These are phyloP conservation scores for Vinca minor DNA, from an alignment of 257 asterid genomes.

Conservation along the genomic window DNA sequence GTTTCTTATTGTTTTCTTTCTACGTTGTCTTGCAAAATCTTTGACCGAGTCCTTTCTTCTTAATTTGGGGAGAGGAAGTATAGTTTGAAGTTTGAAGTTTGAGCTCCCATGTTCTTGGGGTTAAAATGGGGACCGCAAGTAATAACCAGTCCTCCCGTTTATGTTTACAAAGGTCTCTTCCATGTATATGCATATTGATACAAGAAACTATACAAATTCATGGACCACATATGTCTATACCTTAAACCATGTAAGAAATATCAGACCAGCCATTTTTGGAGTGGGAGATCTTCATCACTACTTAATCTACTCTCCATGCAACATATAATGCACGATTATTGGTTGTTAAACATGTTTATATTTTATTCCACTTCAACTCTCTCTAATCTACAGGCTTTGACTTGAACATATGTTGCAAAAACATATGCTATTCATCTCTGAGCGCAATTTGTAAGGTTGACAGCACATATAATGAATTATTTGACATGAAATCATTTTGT, in stretches of 20 bases:
- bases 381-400: conserved; percentile 17
- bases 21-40: too few relatives aligned
- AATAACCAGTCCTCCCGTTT: background rate
- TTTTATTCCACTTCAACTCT: too few relatives aligned
- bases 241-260: background rate
- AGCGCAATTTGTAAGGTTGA: too few relatives aligned
- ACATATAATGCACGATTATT: conserved; percentile 37
- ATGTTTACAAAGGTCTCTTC: background rate
- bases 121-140: background rate
- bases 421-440: too few relatives aligned
- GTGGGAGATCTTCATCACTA: conserved; percentile 6
- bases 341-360: conserved; percentile 18
- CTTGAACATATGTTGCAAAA: background rate
- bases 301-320: conserved; percentile 32
- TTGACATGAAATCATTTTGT: too few relatives aligned
- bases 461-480: too few relatives aligned
- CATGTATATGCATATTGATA: conserved; percentile 2
- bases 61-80: too few relatives aligned
- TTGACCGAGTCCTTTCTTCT: too few relatives aligned
- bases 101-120: too few relatives aligned
- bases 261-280: background rate
- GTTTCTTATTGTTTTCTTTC: too few relatives aligned
- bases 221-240: too few relatives aligned
- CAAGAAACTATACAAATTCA: background rate
- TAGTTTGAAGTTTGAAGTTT: too few relatives aligned